A percentile compares a stretch with the other conserved stretches of the same genome.
phyloP scores from a whole-genome alignment of 179 eudicot genomes.

The Heliamphora pulchella region DNA sequence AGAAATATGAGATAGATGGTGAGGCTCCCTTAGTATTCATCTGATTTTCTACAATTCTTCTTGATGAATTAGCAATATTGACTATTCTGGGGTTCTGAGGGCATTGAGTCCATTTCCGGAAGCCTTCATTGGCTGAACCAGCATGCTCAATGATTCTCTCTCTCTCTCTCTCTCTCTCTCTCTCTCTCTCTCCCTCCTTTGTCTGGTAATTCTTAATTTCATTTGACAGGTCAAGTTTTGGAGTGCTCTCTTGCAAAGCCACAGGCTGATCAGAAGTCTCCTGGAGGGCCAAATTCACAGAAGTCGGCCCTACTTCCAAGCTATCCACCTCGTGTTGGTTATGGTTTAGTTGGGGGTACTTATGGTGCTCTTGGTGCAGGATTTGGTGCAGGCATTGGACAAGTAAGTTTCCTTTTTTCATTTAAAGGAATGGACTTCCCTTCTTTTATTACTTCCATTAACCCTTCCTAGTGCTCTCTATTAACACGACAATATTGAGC shows the following conservation, averaged over 20 bases:
- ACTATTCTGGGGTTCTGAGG: neutral
- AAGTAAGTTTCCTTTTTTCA: conserved; percentile 33
- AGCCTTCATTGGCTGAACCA: neutral
- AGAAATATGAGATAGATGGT: conserved; percentile 89
- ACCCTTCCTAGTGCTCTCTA: neutral
- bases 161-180: neutral
- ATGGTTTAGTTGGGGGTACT: conserved; percentile 65
- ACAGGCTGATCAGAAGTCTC: conserved; percentile 71
- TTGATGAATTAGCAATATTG: neutral
- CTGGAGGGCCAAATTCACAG: conserved; percentile 53
- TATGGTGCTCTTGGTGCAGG: conserved; percentile 67
- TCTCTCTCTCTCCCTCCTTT: neutral
- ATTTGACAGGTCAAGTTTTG: conserved; percentile 55
- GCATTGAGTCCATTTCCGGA: neutral
- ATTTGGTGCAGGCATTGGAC: conserved; percentile 59
- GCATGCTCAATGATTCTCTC: neutral
- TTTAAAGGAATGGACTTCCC: neutral
- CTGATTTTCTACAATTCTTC: neutral
- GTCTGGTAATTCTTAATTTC: neutral
- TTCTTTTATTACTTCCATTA: neutral
- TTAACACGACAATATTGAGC: neutral
- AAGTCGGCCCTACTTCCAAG: conserved; percentile 58
- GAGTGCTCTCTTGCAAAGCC: conserved; percentile 97
- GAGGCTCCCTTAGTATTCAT: conserved; percentile 13
- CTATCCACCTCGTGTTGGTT: conserved; percentile 66